Evolutionary conservation across 495 filamentous ascomycete species (phyloP).

Genomic region (Talaromyces nanjingensis): DNA sequence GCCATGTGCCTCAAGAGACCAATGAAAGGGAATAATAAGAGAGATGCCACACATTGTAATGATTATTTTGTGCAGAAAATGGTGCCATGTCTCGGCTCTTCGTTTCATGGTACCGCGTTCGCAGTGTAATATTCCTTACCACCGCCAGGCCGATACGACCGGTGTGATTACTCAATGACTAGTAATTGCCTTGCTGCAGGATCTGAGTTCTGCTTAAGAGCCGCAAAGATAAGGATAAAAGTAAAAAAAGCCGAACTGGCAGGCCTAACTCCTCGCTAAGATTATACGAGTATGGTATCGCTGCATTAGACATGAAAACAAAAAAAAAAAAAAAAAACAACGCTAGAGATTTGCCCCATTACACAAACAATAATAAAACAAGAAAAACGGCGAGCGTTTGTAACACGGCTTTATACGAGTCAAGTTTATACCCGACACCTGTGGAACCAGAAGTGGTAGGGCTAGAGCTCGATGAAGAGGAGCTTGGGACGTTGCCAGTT

Average conservation of each 20-base stretch:
- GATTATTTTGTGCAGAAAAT: background rate
- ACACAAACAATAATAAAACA: background rate
- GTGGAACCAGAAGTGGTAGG: background rate
- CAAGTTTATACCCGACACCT: background rate
- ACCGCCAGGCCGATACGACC: background rate
- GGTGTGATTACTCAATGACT: background rate
- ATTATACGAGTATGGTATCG: background rate
- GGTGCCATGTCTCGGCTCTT: background rate
- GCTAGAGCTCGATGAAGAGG: background rate
- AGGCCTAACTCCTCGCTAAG: background rate
- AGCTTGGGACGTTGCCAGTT: constrained; percentile 34
- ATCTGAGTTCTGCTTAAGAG: background rate
- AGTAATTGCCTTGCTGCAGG: background rate
- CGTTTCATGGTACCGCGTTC: background rate
- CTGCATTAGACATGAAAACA: background rate
- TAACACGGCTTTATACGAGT: background rate
- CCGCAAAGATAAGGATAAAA: background rate
- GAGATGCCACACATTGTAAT: background rate
- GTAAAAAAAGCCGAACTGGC: background rate
- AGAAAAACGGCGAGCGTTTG: background rate
- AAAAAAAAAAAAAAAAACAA: background rate
- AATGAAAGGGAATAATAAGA: background rate
- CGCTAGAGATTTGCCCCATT: background rate
- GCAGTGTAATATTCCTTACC: background rate
- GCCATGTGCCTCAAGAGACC: background rate